phyloP scores from a whole-genome alignment of 331 rosid species.

The Ulmus americana region DNA sequence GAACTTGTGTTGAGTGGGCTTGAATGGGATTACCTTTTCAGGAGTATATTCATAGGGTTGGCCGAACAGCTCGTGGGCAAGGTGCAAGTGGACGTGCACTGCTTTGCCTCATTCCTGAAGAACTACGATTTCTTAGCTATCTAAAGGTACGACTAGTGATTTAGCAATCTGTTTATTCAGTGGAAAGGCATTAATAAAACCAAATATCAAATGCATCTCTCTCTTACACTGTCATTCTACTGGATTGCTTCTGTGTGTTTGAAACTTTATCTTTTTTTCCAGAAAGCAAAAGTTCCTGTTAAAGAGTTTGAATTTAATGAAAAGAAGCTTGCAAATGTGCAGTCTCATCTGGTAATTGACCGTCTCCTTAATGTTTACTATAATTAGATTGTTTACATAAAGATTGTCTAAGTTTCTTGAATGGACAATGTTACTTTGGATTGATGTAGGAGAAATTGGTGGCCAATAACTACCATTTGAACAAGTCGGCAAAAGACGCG shows the following conservation, averaged over 20 bases:
- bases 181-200: slow-evolving; percentile 5
- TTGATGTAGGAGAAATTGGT: slow-evolving; percentile 76
- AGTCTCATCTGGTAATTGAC: slow-evolving; percentile 68
- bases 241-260: not conserved
- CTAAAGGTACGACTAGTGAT: slow-evolving; percentile 48
- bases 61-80: slow-evolving; percentile 98
- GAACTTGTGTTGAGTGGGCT: not conserved
- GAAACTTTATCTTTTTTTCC: slow-evolving; percentile 8
- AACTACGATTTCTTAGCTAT: slow-evolving; percentile 76
- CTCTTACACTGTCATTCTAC: not conserved
- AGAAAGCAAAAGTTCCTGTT: slow-evolving; percentile 90
- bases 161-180: not conserved
- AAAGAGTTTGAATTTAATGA: slow-evolving; percentile 71
- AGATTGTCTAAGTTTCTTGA: not conserved
- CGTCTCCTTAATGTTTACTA: slow-evolving; percentile 6
- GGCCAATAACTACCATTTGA: slow-evolving; percentile 50
- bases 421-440: slow-evolving; percentile 10
- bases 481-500: slow-evolving; percentile 85
- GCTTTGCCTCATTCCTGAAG: slow-evolving; percentile 85
- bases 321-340: slow-evolving; percentile 73
- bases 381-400: slow-evolving; percentile 11
- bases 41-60: slow-evolving; percentile 98
- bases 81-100: slow-evolving; percentile 85
- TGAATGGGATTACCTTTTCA: slow-evolving; percentile 27
- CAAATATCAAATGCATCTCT: not conserved